phyloP scores from a whole-genome alignment of 208 protist species.

The Angomonas ambiguus region DNA sequence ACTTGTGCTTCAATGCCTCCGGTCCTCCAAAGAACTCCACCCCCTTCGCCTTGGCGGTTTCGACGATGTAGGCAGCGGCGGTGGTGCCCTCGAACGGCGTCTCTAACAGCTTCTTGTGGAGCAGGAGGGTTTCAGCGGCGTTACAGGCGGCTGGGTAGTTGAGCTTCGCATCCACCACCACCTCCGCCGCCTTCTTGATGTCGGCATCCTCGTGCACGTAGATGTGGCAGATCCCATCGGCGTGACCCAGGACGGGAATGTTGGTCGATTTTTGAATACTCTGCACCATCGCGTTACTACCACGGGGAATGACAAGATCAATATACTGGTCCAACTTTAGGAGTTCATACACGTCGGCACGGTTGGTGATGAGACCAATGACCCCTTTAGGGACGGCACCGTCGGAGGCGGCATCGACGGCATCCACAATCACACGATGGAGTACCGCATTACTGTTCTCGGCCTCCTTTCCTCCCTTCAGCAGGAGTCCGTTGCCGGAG shows the following conservation, averaged over 20 bases:
- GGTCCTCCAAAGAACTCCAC: constrained; percentile 55
- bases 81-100: constrained; percentile 9
- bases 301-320: constrained; percentile 92
- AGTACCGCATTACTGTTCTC: constrained; percentile 49
- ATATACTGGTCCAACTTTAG: constrained; percentile 73
- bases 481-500: constrained; percentile 85
- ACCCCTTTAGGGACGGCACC: constrained; percentile 29
- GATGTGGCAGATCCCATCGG: constrained; percentile 94
- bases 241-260: constrained; percentile 93
- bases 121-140: constrained; percentile 89
- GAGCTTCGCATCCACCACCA: constrained; percentile 88
- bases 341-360: constrained; percentile 36
- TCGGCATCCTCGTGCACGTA: constrained; percentile 86
- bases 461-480: constrained; percentile 87
- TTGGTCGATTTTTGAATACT: constrained; percentile 81
- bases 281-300: constrained; percentile 85
- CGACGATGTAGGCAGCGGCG: constrained; percentile 27
- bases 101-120: constrained; percentile 49
- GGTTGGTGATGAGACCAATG: constrained; percentile 51
- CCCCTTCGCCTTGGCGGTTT: constrained; percentile 32
- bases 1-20: constrained; percentile 18
- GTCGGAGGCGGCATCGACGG: constrained; percentile 32
- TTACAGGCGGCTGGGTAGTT: constrained; percentile 95
- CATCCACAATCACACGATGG: constrained; percentile 42
- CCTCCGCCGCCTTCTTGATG: constrained; percentile 38